Conservation (phyloP, 768 basidiomycete genomes). For the Epithele typhae region DNA sequence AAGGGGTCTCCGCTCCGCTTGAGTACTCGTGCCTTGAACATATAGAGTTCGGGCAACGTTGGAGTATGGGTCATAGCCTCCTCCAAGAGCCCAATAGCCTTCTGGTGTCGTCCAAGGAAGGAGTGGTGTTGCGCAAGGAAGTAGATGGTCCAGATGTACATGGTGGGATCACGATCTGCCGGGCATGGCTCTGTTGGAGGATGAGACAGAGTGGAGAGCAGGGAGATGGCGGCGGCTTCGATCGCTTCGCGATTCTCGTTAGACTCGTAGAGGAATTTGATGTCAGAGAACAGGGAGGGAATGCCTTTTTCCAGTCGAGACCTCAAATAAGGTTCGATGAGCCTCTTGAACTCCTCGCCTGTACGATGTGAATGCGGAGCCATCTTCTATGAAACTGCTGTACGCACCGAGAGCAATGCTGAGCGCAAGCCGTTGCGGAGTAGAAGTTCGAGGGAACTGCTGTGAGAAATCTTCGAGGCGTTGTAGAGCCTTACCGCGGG, state of each 20-base stretch:
- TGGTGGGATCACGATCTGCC: constrained; percentile 58
- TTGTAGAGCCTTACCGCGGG: constrained; percentile 47
- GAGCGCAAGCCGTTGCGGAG: constrained; percentile 73
- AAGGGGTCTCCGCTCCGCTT: constrained; percentile 81
- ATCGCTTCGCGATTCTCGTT: constrained; percentile 60
- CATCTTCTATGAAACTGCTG: too few species aligned
- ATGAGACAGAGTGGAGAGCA: constrained; percentile 33
- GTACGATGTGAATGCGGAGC: not conserved
- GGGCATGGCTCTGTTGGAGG: constrained; percentile 27
- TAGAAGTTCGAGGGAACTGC: constrained; percentile 62
- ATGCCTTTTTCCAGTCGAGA: constrained; percentile 77
- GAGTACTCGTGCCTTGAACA: constrained; percentile 75
- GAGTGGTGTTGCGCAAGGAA: constrained; percentile 91
- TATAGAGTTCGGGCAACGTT: constrained; percentile 86
- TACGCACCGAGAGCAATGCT: constrained; percentile 49
- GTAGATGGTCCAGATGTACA: constrained; percentile 92
- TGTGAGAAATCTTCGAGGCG: constrained; percentile 56
- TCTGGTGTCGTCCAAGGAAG: constrained; percentile 43
- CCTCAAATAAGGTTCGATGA: constrained; percentile 64
- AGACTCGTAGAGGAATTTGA: constrained; percentile 79
- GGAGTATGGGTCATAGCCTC: constrained; percentile 81
- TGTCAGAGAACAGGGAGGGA: constrained; percentile 88
- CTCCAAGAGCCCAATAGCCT: constrained; percentile 59
- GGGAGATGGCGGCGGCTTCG: constrained; percentile 61
- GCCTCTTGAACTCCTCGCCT: constrained; percentile 66